Percentiles rank a stretch among this genome's conserved stretches.
phyloP scores from a whole-genome alignment of 805 yeast genomes.

The Starmerella floris region DNA sequence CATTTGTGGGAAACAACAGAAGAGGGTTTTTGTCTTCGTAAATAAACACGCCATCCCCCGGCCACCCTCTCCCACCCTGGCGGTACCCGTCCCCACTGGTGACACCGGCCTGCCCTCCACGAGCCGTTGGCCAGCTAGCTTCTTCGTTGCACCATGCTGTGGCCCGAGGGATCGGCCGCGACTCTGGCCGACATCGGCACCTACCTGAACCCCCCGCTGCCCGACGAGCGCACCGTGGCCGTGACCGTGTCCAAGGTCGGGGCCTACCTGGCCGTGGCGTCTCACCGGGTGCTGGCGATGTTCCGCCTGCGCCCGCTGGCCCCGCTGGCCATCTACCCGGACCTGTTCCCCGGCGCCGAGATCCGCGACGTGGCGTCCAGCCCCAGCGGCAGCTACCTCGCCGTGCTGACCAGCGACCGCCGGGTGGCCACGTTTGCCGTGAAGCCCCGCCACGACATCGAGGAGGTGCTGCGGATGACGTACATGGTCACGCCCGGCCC shows the following conservation, averaged over 20 bases:
- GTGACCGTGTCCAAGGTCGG: slow-evolving; percentile 19
- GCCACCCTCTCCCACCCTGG: too few species aligned
- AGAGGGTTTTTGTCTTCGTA: too few species aligned
- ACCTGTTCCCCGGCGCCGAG: slow-evolving; percentile 12
- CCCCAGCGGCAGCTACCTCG: slow-evolving; percentile 11
- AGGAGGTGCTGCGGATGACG: slow-evolving; percentile 16
- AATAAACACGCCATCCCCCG: too few species aligned
- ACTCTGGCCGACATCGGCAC: slow-evolving; percentile 15
- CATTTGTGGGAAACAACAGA: too few species aligned
- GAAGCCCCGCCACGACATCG: slow-evolving; percentile 16
- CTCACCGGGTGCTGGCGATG: slow-evolving; percentile 15
- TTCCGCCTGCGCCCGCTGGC: slow-evolving; percentile 21
- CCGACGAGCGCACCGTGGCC: slow-evolving; percentile 11
- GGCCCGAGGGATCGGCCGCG: slow-evolving; percentile 23
- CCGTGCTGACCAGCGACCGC: slow-evolving; percentile 13
- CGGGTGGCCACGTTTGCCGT: slow-evolving; percentile 12
- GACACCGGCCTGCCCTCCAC: background rate
- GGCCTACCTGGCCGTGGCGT: slow-evolving; percentile 17
- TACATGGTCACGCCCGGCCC: slow-evolving; percentile 26
- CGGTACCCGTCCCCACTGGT: too few species aligned
- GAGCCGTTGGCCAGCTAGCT: too few species aligned
- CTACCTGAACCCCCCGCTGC: slow-evolving; percentile 12
- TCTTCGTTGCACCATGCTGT: slow-evolving; percentile 15
- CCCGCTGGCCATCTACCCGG: slow-evolving; percentile 19
- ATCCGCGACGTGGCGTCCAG: slow-evolving; percentile 10